Conservation (phyloP, 1,139 yeast genomes). For the Starmera stellimalicola region DNA sequence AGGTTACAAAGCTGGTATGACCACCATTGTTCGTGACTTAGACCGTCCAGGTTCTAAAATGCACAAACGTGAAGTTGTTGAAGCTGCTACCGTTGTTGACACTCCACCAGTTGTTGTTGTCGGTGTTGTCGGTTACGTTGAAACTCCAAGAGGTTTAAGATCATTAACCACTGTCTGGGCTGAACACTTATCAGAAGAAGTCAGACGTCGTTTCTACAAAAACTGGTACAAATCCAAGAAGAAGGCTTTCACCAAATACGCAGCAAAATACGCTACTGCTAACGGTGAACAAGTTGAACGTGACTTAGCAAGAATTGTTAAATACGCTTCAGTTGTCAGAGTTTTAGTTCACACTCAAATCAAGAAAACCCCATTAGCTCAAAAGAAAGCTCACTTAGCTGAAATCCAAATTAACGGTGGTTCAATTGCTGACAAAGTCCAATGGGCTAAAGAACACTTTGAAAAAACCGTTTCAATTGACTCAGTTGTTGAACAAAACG, state of each 20-base stretch:
- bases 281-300: slow-evolving; percentile 85
- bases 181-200: slow-evolving; percentile 98
- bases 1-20: slow-evolving; percentile 99
- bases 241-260: slow-evolving; percentile 99
- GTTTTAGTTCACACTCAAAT: slow-evolving; percentile 99
- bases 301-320: slow-evolving; percentile 97
- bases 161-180: slow-evolving; percentile 99
- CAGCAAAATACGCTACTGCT: slow-evolving; percentile 89
- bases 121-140: slow-evolving; percentile 99
- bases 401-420: slow-evolving; percentile 99
- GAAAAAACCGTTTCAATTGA: slow-evolving; percentile 97
- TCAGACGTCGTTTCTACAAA: slow-evolving; percentile 99
- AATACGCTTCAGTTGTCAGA: slow-evolving; percentile 98
- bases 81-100: slow-evolving; percentile 98
- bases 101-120: slow-evolving; percentile 98
- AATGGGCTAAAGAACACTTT: slow-evolving; percentile 98
- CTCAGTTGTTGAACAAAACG: slow-evolving; percentile 97
- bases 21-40: slow-evolving; percentile 99
- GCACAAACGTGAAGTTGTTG: slow-evolving; percentile 99
- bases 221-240: slow-evolving; percentile 99
- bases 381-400: slow-evolving; percentile 99
- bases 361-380: slow-evolving; percentile 98
- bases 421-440: slow-evolving; percentile 92
- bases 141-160: slow-evolving; percentile 99
- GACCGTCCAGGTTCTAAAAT: slow-evolving; percentile 99